Conservation (phyloP, 768 basidiomycete species). For the Scleroderma bovista region DNA sequence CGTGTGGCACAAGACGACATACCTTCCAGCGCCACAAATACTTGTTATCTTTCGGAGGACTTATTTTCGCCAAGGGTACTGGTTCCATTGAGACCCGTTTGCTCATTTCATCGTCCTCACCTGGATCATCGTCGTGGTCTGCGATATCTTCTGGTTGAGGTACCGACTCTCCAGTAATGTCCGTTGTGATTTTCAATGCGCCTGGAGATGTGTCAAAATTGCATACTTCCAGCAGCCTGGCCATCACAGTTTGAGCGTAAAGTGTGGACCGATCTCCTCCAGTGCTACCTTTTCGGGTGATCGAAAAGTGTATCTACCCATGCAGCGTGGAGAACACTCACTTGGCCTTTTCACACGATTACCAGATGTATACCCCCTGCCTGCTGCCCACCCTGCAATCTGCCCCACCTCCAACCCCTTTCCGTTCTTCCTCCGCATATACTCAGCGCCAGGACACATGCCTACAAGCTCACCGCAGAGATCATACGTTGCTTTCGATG, state of each 20-base stretch:
- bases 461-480: constrained; percentile 90
- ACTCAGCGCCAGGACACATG: constrained; percentile 89
- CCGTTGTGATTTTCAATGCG: constrained; percentile 49
- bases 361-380: constrained; percentile 84
- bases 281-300: constrained; percentile 86
- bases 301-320: constrained; percentile 79
- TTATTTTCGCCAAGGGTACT: constrained; percentile 8
- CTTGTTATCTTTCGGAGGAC: constrained; percentile 68
- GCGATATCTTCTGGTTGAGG: not conserved
- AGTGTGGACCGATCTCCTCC: constrained; percentile 97
- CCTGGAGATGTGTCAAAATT: constrained; percentile 59
- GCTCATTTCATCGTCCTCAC: constrained; percentile 14
- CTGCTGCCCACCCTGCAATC: constrained; percentile 91
- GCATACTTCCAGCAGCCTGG: constrained; percentile 77
- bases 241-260: constrained; percentile 90
- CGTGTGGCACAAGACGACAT: too few relatives aligned
- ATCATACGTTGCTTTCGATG: constrained; percentile 83
- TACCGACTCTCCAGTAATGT: constrained; percentile 25
- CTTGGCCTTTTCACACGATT: constrained; percentile 93
- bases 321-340: constrained; percentile 35
- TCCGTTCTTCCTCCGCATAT: constrained; percentile 79
- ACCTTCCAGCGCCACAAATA: constrained; percentile 92
- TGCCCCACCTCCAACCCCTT: constrained; percentile 87
- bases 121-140: constrained; percentile 1
- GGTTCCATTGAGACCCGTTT: constrained; percentile 8